Conservation (phyloP, 2,329 filamentous ascomycete species). For the Apiospora saccharicola region DNA sequence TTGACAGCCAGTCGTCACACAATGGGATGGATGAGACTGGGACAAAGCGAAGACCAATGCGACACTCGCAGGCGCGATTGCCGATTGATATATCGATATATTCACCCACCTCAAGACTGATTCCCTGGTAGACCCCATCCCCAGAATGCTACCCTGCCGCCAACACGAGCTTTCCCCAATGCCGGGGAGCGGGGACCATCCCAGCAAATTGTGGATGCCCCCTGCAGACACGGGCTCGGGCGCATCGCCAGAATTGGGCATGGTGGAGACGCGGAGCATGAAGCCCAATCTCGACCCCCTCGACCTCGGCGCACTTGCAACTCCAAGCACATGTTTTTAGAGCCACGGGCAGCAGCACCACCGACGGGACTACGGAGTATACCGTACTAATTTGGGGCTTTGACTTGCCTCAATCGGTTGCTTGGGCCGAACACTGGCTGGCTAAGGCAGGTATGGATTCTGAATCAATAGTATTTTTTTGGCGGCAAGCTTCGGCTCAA, state of each 20-base stretch:
- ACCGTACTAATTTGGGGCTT: neutral
- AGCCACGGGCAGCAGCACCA: neutral
- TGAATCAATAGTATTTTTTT: too few species aligned
- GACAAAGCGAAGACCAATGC: neutral
- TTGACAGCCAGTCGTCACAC: neutral
- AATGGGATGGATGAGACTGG: neutral
- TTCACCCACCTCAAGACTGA: neutral
- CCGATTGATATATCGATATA: neutral
- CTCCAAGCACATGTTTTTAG: neutral
- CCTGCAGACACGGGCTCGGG: slow-evolving; percentile 5
- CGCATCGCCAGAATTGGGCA: neutral
- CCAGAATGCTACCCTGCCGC: neutral
- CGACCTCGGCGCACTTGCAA: neutral
- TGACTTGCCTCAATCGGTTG: neutral
- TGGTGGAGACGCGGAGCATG: neutral
- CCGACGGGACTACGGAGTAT: neutral
- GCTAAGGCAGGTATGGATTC: too few species aligned
- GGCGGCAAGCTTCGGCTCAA: too few species aligned
- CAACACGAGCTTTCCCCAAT: slow-evolving; percentile 6
- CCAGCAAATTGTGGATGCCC: neutral
- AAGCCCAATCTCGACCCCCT: slow-evolving; percentile 1
- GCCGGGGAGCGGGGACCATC: neutral
- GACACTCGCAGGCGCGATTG: neutral
- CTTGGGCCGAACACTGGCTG: neutral
- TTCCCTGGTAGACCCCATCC: neutral